These are phyloP conservation scores for Citeromyces hawaiiensis DNA, from an alignment of 1,139 yeast species.

Conservation along the genomic window DNA sequence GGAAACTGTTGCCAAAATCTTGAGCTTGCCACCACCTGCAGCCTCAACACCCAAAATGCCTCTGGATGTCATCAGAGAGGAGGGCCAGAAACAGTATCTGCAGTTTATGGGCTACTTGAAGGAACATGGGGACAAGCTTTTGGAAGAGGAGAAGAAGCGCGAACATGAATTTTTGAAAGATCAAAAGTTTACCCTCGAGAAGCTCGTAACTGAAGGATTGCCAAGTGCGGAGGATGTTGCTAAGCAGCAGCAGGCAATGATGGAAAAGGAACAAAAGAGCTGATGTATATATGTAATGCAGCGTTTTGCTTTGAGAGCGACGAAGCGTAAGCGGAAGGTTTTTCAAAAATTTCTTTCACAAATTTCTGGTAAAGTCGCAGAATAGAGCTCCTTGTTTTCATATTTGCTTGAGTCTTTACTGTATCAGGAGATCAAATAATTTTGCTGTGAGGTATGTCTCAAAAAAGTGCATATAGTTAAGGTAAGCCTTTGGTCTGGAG, in stretches of 20 bases:
- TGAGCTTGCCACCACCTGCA: constrained; percentile 45
- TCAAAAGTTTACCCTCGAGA: constrained; percentile 67
- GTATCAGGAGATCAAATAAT: too few species aligned
- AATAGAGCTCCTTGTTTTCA: too few species aligned
- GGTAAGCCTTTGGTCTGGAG: too few species aligned
- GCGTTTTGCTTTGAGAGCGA: too few species aligned
- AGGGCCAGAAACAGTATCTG: constrained; percentile 83
- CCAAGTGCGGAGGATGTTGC: constrained; percentile 83
- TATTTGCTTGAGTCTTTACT: too few species aligned
- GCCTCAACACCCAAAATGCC: constrained; percentile 65
- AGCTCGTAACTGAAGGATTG: constrained; percentile 72
- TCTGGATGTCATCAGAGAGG: constrained; percentile 79
- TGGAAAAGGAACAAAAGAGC: constrained; percentile 1
- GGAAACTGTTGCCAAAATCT: constrained; percentile 42
- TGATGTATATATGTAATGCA: background rate
- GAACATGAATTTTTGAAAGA: constrained; percentile 75
- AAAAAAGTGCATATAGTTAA: too few species aligned
- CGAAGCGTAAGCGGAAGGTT: too few species aligned
- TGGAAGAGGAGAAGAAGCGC: constrained; percentile 66
- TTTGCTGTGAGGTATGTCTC: too few species aligned
- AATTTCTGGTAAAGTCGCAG: too few species aligned
- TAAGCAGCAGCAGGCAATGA: constrained; percentile 25
- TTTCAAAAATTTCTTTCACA: too few species aligned
- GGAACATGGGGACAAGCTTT: constrained; percentile 81
- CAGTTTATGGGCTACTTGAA: constrained; percentile 71